Base-by-base conservation (phyloP, 139 green algal species). In the Chlamydomonas sp. region DNA sequence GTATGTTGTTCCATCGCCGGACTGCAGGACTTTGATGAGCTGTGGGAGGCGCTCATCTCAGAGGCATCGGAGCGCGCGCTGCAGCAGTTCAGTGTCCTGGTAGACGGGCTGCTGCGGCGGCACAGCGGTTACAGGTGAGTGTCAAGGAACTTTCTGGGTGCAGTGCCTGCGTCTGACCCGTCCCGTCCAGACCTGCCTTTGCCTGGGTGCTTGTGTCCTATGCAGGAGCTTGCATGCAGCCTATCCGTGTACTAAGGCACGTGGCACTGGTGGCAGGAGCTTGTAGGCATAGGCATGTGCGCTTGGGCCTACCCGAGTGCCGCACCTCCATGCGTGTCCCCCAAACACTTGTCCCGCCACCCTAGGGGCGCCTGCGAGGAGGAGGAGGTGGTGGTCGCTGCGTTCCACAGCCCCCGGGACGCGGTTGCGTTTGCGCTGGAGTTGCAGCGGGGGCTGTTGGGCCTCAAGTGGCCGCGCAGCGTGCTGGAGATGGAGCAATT, bases 331-430 rank as follows among this genome's bases (percentile, higher is more conserved):
- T 49, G 31, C 31, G 31, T 49, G 31, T 49, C 31, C 31, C 31
- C 31, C 31, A 49, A 49, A 49, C 31, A 49, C 31, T 49, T 49
- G 31, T 49, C 31, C 31, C 31, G 31, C 31, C 31, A 49, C 31
- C 31, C 31, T 49, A 49, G 31, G 31, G 31, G 74, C 16, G 73
- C 73, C 18, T 63, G 63, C 73, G 61, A 20, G 3, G 83, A 88
- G 73, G 83, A 88, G 14, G 83, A 88, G 63, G 74, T 73, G 1
- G 73, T 82, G 73, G 63, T 88, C 76, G 78, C 16, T 4, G 85
- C 85, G 61, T 89, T 89, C 78, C 77, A 89, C 62, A 66, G 20
- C 66, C 85, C 85, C 6, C 77, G 85, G 15, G 85, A 89, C 77
- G 85, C 85, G 0, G 76, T 58, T 60, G 69, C 74, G 78, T 89